Percentiles rank a stretch among this genome's conserved stretches.
phyloP scores from a whole-genome alignment of 2,329 filamentous ascomycete genomes.

The Diplodia sapinea region DNA sequence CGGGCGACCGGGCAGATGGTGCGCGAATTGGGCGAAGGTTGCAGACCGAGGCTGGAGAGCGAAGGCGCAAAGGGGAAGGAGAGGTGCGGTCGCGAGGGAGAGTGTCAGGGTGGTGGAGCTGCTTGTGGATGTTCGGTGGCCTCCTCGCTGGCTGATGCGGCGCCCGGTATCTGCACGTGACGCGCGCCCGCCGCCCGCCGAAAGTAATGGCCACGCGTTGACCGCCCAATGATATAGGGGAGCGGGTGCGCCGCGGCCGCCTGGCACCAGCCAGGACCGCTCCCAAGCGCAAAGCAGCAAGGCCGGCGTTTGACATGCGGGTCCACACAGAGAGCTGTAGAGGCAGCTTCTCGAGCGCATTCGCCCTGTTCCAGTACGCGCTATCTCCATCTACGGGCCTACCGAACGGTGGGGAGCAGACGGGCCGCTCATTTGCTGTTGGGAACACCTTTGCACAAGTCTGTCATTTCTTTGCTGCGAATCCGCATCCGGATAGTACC shows the following conservation, averaged over 20 bases:
- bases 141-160: slow-evolving; percentile 32
- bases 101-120: slow-evolving; percentile 33
- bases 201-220: slow-evolving; percentile 10
- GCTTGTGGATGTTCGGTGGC: slow-evolving; percentile 30
- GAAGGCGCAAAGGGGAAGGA: slow-evolving; percentile 33
- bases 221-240: slow-evolving; percentile 10
- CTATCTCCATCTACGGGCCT: background rate
- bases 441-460: background rate
- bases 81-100: slow-evolving; percentile 35
- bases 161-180: slow-evolving; percentile 26
- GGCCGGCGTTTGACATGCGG: background rate
- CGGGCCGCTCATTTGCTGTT: background rate
- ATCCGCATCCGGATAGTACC: background rate
- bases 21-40: slow-evolving; percentile 13
- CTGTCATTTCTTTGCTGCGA: background rate
- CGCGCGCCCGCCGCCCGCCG: background rate
- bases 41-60: slow-evolving; percentile 3
- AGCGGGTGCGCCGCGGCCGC: slow-evolving; percentile 8
- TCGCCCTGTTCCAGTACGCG: background rate
- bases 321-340: background rate
- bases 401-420: background rate
- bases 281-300: background rate
- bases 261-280: background rate
- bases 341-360: background rate
- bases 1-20: slow-evolving; percentile 5